Evolutionary conservation across 2,329 filamentous ascomycete species (phyloP).

Genomic region (Sarocladium kiliense): DNA sequence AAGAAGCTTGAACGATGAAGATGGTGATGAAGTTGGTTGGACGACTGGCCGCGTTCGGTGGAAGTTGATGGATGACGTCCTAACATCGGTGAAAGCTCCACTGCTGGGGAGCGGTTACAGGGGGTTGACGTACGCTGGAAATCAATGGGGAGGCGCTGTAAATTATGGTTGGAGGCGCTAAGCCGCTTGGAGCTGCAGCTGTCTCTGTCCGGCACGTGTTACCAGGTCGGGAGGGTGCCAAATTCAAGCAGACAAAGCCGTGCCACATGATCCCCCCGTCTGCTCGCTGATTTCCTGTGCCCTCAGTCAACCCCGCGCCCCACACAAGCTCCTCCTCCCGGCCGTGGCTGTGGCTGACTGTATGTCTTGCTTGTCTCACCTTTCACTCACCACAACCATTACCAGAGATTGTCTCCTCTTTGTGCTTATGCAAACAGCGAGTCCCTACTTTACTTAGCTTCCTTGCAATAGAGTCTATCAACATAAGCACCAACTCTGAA

Average conservation of each 20-base stretch:
- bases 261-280: too few relatives aligned
- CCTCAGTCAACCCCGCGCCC: conserved; percentile 5
- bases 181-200: not conserved
- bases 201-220: conserved; percentile 1
- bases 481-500: too few relatives aligned
- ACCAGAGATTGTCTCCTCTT: too few relatives aligned
- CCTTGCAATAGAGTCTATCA: too few relatives aligned
- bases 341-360: not conserved
- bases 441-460: too few relatives aligned
- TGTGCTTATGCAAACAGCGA: too few relatives aligned
- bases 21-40: not conserved
- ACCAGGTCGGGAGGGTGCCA: not conserved
- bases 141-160: not conserved
- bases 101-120: not conserved
- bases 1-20: not conserved
- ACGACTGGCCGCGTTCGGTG: not conserved
- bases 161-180: not conserved
- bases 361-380: too few relatives aligned
- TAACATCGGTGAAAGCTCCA: not conserved
- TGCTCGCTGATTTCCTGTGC: too few relatives aligned
- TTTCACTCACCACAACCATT: too few relatives aligned
- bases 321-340: not conserved
- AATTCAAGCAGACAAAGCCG: not conserved
- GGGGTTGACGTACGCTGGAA: not conserved
- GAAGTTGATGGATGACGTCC: conserved; percentile 2